Conservation (phyloP, 805 yeast species). For the Candida anglica region DNA sequence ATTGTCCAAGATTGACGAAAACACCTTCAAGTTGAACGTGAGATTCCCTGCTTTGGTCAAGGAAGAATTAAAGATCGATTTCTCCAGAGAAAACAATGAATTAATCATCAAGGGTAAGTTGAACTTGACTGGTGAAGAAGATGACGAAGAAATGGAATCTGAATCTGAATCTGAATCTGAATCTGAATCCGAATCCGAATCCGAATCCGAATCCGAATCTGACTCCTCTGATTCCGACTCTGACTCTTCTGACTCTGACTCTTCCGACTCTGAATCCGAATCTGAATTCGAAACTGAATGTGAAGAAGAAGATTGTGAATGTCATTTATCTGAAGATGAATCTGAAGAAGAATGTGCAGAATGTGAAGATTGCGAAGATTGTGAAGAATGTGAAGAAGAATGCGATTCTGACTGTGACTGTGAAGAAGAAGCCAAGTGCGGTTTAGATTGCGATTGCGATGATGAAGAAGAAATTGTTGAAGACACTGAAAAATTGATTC, state of each 20-base stretch:
- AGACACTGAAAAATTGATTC: constrained; percentile 34
- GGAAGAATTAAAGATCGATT: constrained; percentile 37
- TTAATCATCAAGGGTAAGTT: constrained; percentile 38
- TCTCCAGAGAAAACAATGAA: constrained; percentile 37
- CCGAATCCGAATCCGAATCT: constrained; percentile 12
- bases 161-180: constrained; percentile 11
- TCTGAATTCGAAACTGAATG: constrained; percentile 6
- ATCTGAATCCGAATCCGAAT: constrained; percentile 6
- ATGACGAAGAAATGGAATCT: constrained; percentile 14
- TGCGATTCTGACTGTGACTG: constrained; percentile 2
- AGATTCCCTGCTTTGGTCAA: constrained; percentile 39
- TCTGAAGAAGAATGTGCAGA: constrained; percentile 6
- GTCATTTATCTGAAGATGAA: too few relatives aligned
- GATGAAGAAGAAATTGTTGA: constrained; percentile 37
- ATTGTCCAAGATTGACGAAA: constrained; percentile 33
- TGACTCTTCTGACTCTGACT: constrained; percentile 6
- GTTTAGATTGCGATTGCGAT: constrained; percentile 5
- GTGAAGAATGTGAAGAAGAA: constrained; percentile 6
- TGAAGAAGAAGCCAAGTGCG: constrained; percentile 1
- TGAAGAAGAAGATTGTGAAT: constrained; percentile 6
- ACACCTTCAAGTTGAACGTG: constrained; percentile 35
- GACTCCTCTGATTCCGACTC: constrained; percentile 11
- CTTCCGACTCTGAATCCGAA: constrained; percentile 7
- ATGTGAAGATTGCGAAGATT: constrained; percentile 6
- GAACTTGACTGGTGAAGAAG: constrained; percentile 23